Conservation (phyloP, 1,284 basidiomycete species). For the Cerioporus squamosus region DNA sequence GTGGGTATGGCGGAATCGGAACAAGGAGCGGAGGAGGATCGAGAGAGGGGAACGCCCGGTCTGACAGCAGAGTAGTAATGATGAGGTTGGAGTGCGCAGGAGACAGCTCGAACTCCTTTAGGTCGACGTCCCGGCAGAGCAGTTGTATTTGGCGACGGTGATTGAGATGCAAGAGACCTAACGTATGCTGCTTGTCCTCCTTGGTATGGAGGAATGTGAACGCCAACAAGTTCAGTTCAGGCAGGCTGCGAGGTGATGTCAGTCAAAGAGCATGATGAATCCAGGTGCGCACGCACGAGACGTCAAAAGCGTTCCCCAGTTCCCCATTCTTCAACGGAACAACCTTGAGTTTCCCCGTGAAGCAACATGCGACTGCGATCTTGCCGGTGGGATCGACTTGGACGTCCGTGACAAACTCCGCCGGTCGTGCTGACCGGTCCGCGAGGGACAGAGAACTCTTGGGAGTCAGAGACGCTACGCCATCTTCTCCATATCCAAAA, state of each 20-base stretch:
- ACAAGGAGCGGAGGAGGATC: conserved; percentile 50
- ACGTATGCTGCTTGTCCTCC: conserved; percentile 45
- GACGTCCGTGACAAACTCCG: conserved; percentile 72
- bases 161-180: conserved; percentile 75
- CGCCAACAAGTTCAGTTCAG: conserved; percentile 77
- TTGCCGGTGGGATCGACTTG: conserved; percentile 64
- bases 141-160: conserved; percentile 64
- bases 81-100: conserved; percentile 51
- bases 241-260: conserved; percentile 50
- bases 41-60: conserved; percentile 30
- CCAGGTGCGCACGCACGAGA: conserved; percentile 51
- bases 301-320: conserved; percentile 62
- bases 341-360: conserved; percentile 69
- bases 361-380: conserved; percentile 65
- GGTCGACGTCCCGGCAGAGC: conserved; percentile 57
- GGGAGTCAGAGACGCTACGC: conserved; percentile 41
- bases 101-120: conserved; percentile 58
- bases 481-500: conserved; percentile 46
- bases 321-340: conserved; percentile 56
- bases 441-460: conserved; percentile 52
- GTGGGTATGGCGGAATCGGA: conserved; percentile 44
- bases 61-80: conserved; percentile 40
- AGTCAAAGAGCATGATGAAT: background rate
- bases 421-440: conserved; percentile 57
- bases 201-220: conserved; percentile 63